Evolutionary conservation across 768 basidiomycete genomes (phyloP).

Genomic region (Collybia mongolica): DNA sequence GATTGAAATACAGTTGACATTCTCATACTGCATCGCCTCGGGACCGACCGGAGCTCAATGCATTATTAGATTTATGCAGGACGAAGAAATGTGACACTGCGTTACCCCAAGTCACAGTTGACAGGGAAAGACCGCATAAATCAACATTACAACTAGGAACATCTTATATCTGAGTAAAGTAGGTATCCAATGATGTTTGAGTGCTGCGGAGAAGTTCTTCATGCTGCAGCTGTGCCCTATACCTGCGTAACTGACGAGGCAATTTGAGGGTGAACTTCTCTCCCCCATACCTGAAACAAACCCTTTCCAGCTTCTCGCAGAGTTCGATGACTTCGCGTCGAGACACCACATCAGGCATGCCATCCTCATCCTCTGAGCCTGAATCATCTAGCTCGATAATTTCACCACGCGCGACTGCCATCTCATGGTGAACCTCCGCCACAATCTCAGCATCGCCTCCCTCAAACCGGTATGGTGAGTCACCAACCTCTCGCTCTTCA

Average conservation of each 20-base stretch:
- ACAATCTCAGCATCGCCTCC: slow-evolving; percentile 8
- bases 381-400: neutral
- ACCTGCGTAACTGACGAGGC: slow-evolving; percentile 5
- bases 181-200: neutral
- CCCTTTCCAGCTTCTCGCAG: slow-evolving; percentile 7
- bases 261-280: no score
- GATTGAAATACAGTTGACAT: slow-evolving; percentile 1
- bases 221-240: slow-evolving; percentile 1
- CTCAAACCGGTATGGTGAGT: slow-evolving; percentile 5
- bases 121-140: neutral
- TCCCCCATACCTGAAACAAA: slow-evolving; percentile 3
- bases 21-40: neutral
- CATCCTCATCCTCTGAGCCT: slow-evolving; percentile 1
- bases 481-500: slow-evolving; percentile 12
- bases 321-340: slow-evolving; percentile 4
- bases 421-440: slow-evolving; percentile 7
- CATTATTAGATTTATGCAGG: slow-evolving; percentile 7
- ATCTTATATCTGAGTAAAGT: neutral
- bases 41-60: slow-evolving; percentile 7
- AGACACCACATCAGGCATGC: neutral
- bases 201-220: neutral
- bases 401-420: neutral
- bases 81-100: neutral
- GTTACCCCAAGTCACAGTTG: neutral
- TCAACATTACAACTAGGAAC: neutral